Conservation (phyloP, 768 basidiomycete species). For the Lepiota brunneoincarnata region DNA sequence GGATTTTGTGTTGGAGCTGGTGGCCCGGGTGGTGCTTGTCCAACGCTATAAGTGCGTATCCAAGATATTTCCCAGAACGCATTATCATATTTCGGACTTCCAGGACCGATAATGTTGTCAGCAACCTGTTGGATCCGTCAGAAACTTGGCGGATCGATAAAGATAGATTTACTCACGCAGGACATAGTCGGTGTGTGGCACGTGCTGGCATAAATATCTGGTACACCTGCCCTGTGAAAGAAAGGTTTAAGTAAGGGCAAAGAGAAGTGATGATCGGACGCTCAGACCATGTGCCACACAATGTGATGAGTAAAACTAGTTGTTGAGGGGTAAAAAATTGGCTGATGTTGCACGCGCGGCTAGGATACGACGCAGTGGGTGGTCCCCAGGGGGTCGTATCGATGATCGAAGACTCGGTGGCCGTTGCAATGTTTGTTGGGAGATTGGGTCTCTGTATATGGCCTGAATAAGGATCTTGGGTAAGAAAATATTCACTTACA, state of each 20-base stretch:
- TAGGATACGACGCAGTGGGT: constrained; percentile 65
- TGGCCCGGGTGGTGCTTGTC: constrained; percentile 15
- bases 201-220: constrained; percentile 37
- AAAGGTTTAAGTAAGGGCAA: neutral
- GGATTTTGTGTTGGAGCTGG: constrained; percentile 3
- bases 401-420: constrained; percentile 33
- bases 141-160: neutral
- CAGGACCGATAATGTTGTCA: constrained; percentile 48
- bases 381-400: constrained; percentile 48
- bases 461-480: neutral
- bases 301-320: constrained; percentile 66
- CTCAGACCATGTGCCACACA: constrained; percentile 49
- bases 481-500: constrained; percentile 24
- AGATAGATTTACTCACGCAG: constrained; percentile 30
- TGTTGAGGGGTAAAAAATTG: constrained; percentile 62
- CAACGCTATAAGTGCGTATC: constrained; percentile 52
- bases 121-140: constrained; percentile 19
- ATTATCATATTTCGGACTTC: constrained; percentile 39
- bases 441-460: constrained; percentile 37
- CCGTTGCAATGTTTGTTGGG: constrained; percentile 31
- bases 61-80: constrained; percentile 63
- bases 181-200: constrained; percentile 36
- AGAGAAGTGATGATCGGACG: neutral
- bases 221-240: constrained; percentile 39
- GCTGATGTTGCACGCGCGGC: constrained; percentile 48